Percentiles rank a stretch among this genome's conserved stretches.
Conservation (phyloP, 805 yeast genomes). For the Yarrowia hollandica region DNA sequence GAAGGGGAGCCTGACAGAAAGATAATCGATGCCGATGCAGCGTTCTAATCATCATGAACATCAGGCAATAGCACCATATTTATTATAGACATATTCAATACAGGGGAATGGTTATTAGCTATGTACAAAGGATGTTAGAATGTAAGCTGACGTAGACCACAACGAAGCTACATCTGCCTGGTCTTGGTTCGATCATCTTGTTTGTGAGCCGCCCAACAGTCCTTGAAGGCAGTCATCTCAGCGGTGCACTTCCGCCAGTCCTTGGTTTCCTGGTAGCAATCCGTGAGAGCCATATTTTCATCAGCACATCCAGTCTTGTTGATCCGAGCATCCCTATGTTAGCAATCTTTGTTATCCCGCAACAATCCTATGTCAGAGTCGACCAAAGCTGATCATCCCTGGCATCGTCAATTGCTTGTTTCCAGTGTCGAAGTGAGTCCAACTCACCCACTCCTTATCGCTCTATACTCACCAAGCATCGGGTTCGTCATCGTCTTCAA, state of each 20-base stretch:
- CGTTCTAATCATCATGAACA: not conserved
- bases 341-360: not conserved
- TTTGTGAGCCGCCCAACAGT: slow-evolving; percentile 62
- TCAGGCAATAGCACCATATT: not conserved
- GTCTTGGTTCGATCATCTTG: slow-evolving; percentile 50
- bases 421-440: too few relatives aligned
- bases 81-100: not conserved
- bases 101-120: slow-evolving; percentile 5
- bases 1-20: not conserved
- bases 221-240: slow-evolving; percentile 62
- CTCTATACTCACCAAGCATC: slow-evolving; percentile 65
- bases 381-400: too few relatives aligned
- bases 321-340: slow-evolving; percentile 65
- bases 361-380: too few relatives aligned
- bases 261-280: slow-evolving; percentile 77
- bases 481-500: slow-evolving; percentile 57
- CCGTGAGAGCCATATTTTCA: slow-evolving; percentile 66
- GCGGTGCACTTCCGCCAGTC: slow-evolving; percentile 76
- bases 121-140: slow-evolving; percentile 3
- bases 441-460: too few relatives aligned
- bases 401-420: too few relatives aligned
- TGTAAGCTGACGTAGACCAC: too few relatives aligned
- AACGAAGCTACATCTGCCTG: slow-evolving; percentile 27
- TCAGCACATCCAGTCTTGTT: slow-evolving; percentile 71
- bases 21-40: slow-evolving; percentile 15